Conservation (phyloP, 2,329 filamentous ascomycete species). For the Cucurbitaria berberidis region DNA sequence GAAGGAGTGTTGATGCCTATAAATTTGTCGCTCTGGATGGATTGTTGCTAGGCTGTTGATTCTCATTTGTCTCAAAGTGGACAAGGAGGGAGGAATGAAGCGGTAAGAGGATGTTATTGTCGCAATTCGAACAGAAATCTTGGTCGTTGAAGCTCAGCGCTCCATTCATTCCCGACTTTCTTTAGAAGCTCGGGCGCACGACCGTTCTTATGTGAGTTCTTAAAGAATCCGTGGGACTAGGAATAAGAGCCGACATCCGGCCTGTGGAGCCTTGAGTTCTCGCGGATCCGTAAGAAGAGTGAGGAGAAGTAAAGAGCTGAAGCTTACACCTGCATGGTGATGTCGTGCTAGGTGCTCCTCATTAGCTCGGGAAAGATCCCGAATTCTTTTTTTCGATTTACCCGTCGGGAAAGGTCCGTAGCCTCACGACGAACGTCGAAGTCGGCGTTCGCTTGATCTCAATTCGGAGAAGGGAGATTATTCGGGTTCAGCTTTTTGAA, state of each 20-base stretch:
- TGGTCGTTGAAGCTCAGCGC: conserved; percentile 20
- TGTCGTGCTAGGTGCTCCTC: conserved; percentile 17
- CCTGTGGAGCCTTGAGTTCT: conserved; percentile 13
- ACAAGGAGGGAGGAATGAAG: conserved; percentile 16
- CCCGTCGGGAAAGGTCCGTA: conserved; percentile 30
- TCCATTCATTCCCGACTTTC: conserved; percentile 18
- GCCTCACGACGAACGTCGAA: neutral
- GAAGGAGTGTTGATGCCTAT: conserved; percentile 13
- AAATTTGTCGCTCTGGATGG: conserved; percentile 22
- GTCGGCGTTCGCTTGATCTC: conserved; percentile 25
- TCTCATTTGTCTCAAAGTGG: conserved; percentile 27
- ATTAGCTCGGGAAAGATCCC: conserved; percentile 13
- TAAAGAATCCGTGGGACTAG: conserved; percentile 14
- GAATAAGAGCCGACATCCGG: conserved; percentile 12
- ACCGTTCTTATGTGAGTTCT: conserved; percentile 28
- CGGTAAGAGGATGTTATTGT: conserved; percentile 23
- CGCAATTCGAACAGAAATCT: conserved; percentile 22
- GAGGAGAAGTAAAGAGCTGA: conserved; percentile 23
- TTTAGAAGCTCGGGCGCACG: conserved; percentile 25
- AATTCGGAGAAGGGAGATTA: conserved; percentile 26
- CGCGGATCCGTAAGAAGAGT: conserved; percentile 18
- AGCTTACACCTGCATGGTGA: conserved; percentile 23
- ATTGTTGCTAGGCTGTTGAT: conserved; percentile 14
- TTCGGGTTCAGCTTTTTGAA: conserved; percentile 14
- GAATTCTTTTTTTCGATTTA: conserved; percentile 10